phyloP scores from a whole-genome alignment of 2,329 filamentous ascomycete species.

The Chaetoscypha palmicola region DNA sequence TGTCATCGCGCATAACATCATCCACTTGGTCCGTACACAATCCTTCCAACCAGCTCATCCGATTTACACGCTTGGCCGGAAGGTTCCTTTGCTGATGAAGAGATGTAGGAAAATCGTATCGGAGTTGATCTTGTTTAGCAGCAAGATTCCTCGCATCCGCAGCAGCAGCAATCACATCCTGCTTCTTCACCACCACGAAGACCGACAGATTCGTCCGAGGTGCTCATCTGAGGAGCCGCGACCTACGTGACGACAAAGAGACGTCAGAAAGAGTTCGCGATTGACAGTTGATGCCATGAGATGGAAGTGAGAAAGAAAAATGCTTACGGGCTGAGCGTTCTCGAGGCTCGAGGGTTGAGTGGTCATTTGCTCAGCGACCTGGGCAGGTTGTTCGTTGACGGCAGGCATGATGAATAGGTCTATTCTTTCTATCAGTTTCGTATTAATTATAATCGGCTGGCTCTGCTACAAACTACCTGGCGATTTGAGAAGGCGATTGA shows the following conservation, averaged over 20 bases:
- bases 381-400: constrained; percentile 25
- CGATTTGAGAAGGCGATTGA: too few species aligned
- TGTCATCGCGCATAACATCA: too few species aligned
- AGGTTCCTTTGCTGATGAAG: too few species aligned
- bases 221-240: constrained; percentile 9
- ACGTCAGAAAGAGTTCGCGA: constrained; percentile 4
- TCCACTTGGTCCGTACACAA: too few species aligned
- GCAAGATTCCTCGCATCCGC: constrained; percentile 13
- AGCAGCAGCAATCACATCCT: constrained; percentile 14
- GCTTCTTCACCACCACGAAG: constrained; percentile 16
- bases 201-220: constrained; percentile 6
- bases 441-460: too few species aligned
- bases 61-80: too few species aligned
- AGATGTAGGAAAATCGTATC: too few species aligned
- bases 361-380: constrained; percentile 26
- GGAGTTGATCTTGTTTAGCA: constrained; percentile 7
- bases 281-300: background rate
- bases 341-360: constrained; percentile 18
- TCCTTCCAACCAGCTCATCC: too few species aligned
- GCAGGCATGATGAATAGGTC: constrained; percentile 24
- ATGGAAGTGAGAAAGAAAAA: background rate
- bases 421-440: background rate
- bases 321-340: constrained; percentile 24
- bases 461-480: too few species aligned
- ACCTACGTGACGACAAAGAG: constrained; percentile 12